These are phyloP conservation scores for Annona squamosa DNA, from an alignment of 164 flowering plant genomes.

Conservation along the genomic window DNA sequence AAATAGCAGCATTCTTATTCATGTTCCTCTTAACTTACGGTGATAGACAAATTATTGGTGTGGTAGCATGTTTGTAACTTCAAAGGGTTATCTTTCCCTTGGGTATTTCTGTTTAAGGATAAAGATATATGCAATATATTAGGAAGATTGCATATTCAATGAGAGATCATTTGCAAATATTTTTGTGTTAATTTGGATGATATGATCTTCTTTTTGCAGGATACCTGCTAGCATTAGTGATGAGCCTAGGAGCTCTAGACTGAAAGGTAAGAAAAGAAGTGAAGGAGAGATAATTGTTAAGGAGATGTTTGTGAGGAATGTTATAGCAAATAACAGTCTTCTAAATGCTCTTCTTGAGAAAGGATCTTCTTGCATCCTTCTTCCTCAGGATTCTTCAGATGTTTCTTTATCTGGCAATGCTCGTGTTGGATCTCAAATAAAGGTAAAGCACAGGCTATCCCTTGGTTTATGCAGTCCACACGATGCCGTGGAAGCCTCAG, in stretches of 20 bases:
- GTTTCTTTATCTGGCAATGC: constrained; percentile 40
- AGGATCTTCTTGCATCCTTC: constrained; percentile 65
- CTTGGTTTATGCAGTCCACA: constrained; percentile 39
- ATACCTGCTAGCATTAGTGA: constrained; percentile 32
- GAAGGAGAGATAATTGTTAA: constrained; percentile 83
- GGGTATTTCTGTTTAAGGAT: too few relatives aligned
- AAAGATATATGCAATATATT: too few relatives aligned
- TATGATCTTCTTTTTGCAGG: constrained; percentile 30
- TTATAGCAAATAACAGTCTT: constrained; percentile 57
- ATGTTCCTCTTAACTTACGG: too few relatives aligned
- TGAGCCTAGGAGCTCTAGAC: constrained; percentile 85
- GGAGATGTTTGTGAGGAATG: constrained; percentile 66
- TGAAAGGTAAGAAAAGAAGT: constrained; percentile 74
- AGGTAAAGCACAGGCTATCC: constrained; percentile 38
- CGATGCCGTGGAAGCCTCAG: constrained; percentile 32
- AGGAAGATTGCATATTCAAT: neutral
- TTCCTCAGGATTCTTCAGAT: constrained; percentile 57
- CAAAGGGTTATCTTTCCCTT: too few relatives aligned
- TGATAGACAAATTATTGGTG: too few relatives aligned
- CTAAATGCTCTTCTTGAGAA: constrained; percentile 59
- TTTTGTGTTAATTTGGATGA: neutral
- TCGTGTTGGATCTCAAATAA: constrained; percentile 39
- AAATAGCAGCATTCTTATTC: too few relatives aligned
- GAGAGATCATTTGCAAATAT: neutral
- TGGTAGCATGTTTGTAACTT: too few relatives aligned